Percentiles rank a stretch among this genome's conserved stretches.
phyloP scores from a whole-genome alignment of 768 basidiomycete genomes.

The Tephrocybe sp. region DNA sequence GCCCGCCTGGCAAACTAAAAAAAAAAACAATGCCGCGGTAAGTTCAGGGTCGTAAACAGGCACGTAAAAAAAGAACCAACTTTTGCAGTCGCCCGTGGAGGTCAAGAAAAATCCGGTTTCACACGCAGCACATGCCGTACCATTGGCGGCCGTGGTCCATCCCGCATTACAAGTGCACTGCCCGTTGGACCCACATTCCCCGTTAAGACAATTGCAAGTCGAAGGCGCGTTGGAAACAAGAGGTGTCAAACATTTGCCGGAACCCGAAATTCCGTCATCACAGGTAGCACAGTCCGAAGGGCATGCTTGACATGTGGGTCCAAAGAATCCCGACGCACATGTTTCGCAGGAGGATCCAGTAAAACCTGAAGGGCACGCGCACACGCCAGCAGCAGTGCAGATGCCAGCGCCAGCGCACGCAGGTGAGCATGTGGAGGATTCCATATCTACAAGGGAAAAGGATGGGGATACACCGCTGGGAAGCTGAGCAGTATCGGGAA shows the following conservation, averaged over 20 bases:
- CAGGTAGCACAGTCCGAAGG: slow-evolving; percentile 69
- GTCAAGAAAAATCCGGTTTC: slow-evolving; percentile 73
- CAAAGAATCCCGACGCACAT: slow-evolving; percentile 76
- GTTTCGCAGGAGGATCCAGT: slow-evolving; percentile 78
- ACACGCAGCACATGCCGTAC: slow-evolving; percentile 78
- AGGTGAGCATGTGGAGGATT: slow-evolving; percentile 74
- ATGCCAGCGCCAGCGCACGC: slow-evolving; percentile 72
- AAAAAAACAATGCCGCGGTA: slow-evolving; percentile 1
- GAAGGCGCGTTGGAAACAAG: slow-evolving; percentile 52
- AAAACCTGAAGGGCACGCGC: slow-evolving; percentile 73
- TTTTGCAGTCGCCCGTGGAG: slow-evolving; percentile 70
- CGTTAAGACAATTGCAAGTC: slow-evolving; percentile 83
- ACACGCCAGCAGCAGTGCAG: slow-evolving; percentile 71
- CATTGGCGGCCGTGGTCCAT: slow-evolving; percentile 69
- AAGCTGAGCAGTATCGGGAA: slow-evolving; percentile 74
- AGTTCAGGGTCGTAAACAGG: slow-evolving; percentile 5
- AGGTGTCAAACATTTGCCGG: slow-evolving; percentile 66
- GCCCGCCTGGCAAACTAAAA: slow-evolving; percentile 67
- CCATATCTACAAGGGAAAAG: slow-evolving; percentile 66
- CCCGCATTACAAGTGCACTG: slow-evolving; percentile 78
- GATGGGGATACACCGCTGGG: slow-evolving; percentile 45
- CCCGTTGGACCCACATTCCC: slow-evolving; percentile 65
- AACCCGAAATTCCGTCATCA: slow-evolving; percentile 78
- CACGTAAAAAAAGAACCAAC: slow-evolving; percentile 33
- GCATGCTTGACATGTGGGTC: slow-evolving; percentile 68